phyloP scores from a whole-genome alignment of 2,329 filamentous ascomycete genomes.

The Ophiostoma novo-ulmi region DNA sequence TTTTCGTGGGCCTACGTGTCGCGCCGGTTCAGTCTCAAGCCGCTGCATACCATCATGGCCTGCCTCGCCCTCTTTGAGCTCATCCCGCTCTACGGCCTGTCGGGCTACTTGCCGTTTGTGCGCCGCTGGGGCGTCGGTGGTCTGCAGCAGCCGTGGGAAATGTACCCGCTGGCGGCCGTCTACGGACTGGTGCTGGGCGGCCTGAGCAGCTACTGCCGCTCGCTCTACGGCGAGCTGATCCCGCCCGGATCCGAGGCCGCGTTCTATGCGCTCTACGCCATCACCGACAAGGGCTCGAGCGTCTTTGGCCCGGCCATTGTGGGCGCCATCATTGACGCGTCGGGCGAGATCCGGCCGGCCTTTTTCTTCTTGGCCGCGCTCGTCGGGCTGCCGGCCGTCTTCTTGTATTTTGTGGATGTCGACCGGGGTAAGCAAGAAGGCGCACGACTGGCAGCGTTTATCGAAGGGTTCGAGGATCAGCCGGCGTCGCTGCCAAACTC shows the following conservation, averaged over 20 bases:
- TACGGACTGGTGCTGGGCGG: conserved; percentile 96
- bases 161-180: conserved; percentile 85
- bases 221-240: conserved; percentile 87
- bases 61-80: conserved; percentile 88
- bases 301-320: conserved; percentile 93
- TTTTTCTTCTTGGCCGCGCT: conserved; percentile 87
- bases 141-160: conserved; percentile 92
- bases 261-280: conserved; percentile 94
- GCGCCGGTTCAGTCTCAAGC: conserved; percentile 60
- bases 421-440: conserved; percentile 70
- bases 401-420: conserved; percentile 81
- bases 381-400: conserved; percentile 76
- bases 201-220: conserved; percentile 83
- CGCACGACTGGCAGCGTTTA: conserved; percentile 55
- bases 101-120: conserved; percentile 81
- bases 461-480: conserved; percentile 31
- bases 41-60: conserved; percentile 84
- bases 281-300: conserved; percentile 93
- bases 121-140: conserved; percentile 69
- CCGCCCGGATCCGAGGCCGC: conserved; percentile 91
- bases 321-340: conserved; percentile 80
- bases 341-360: conserved; percentile 74
- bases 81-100: conserved; percentile 84
- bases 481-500: neutral
- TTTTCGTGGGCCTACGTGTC: conserved; percentile 85